Conservation (phyloP, 805 yeast genomes). For the Lipomyces anomalus region DNA sequence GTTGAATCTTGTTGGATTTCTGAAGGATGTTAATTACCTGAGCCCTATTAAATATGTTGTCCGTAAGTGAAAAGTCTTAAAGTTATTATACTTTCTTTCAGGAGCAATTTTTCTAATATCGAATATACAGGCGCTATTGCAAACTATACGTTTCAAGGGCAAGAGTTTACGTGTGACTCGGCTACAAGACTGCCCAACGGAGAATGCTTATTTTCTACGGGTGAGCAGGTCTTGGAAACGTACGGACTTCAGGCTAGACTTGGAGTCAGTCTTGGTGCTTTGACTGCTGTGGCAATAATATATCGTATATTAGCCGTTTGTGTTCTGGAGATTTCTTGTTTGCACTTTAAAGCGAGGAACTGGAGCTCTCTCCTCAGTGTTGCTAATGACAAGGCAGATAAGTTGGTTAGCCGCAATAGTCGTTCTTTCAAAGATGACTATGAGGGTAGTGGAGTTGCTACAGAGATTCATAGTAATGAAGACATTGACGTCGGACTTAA, state of each 20-base stretch:
- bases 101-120: neutral
- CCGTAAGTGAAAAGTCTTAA: constrained; percentile 2
- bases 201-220: constrained; percentile 47
- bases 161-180: constrained; percentile 47
- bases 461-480: no score
- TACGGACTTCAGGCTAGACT: constrained; percentile 42
- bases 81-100: neutral
- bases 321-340: no score
- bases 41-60: constrained; percentile 64
- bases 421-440: no score
- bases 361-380: no score
- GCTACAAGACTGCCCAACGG: constrained; percentile 32
- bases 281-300: no score
- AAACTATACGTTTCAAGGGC: constrained; percentile 45
- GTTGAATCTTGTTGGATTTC: constrained; percentile 61
- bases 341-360: no score
- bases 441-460: no score
- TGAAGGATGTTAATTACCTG: constrained; percentile 66
- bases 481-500: no score
- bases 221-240: constrained; percentile 49
- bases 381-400: no score
- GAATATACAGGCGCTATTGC: constrained; percentile 7
- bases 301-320: no score
- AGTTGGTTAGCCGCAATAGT: no score
- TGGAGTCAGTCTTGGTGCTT: no score